These are phyloP conservation scores for Stephanocyclus meneghinianus DNA, from an alignment of 352 stramenopile genomes.

Conservation along the genomic window DNA sequence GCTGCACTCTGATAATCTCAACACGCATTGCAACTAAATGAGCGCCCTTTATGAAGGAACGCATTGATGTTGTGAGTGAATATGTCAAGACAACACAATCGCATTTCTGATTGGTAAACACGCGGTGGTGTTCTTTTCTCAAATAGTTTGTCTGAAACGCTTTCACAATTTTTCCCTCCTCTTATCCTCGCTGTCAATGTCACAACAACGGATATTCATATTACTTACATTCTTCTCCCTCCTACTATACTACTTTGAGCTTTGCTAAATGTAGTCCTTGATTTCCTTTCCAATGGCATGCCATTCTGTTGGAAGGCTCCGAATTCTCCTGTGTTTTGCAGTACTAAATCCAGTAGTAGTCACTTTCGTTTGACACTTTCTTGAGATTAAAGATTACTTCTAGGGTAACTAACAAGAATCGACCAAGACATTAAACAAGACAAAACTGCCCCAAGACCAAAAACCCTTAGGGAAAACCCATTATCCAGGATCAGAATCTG, in stretches of 20 bases:
- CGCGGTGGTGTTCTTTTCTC: conserved; percentile 1
- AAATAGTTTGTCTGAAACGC: not conserved
- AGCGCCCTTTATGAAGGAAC: not conserved
- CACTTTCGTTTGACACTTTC: not conserved
- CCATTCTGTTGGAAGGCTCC: no score
- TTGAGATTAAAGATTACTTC: no score
- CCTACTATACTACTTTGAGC: not conserved
- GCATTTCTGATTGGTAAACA: not conserved
- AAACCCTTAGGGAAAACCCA: no score
- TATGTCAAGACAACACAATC: not conserved
- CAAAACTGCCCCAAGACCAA: no score
- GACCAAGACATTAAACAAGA: no score
- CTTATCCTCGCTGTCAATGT: conserved; percentile 1
- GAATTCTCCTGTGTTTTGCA: no score
- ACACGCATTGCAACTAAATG: conserved; percentile 3
- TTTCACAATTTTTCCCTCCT: not conserved
- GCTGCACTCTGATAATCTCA: conserved; percentile 4
- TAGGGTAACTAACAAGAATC: no score
- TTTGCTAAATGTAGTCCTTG: not conserved
- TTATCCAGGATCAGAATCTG: no score
- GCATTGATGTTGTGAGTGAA: conserved; percentile 2
- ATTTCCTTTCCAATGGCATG: not conserved
- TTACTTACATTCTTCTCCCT: not conserved
- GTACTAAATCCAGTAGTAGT: no score
- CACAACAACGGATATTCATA: no score